Percentiles rank a stretch among this genome's conserved stretches.
phyloP scores from a whole-genome alignment of 768 basidiomycete species.

The Hysterangium stoloniferum region DNA sequence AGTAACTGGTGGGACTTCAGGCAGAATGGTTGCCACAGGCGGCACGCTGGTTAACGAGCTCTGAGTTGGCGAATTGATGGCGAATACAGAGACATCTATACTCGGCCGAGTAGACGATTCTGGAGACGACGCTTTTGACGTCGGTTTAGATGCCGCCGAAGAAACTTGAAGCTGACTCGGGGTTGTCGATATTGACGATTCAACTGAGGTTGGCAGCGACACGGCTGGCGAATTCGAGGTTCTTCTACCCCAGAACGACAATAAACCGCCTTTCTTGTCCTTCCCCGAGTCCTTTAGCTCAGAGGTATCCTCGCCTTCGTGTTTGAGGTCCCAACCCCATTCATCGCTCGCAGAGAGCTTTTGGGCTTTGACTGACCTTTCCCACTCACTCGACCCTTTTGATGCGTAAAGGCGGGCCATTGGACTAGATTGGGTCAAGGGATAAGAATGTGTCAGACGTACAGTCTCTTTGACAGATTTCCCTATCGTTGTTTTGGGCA shows the following conservation, averaged over 20 bases:
- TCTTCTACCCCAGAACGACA: slow-evolving; percentile 65
- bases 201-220: slow-evolving; percentile 15
- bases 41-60: not conserved
- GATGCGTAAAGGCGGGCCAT: slow-evolving; percentile 48
- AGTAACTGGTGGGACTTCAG: not conserved
- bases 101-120: slow-evolving; percentile 15
- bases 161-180: slow-evolving; percentile 14
- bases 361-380: slow-evolving; percentile 51
- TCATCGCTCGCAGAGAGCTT: slow-evolving; percentile 46
- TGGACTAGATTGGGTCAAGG: slow-evolving; percentile 51
- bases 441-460: slow-evolving; percentile 53
- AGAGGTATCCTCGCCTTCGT: slow-evolving; percentile 32
- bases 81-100: slow-evolving; percentile 5
- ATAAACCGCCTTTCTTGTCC: slow-evolving; percentile 47
- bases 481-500: slow-evolving; percentile 46
- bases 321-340: slow-evolving; percentile 64
- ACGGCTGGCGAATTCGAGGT: slow-evolving; percentile 21
- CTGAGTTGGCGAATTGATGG: not conserved
- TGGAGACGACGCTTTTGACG: slow-evolving; percentile 13
- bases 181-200: slow-evolving; percentile 11
- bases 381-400: slow-evolving; percentile 74
- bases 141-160: slow-evolving; percentile 13
- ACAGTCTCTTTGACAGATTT: slow-evolving; percentile 56
- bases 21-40: not conserved
- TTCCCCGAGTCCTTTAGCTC: slow-evolving; percentile 35